Percentiles rank a stretch among this genome's conserved stretches.
These are phyloP conservation scores for Ustilago lituana DNA, from an alignment of 1,284 basidiomycete species.

Conservation along the genomic window DNA sequence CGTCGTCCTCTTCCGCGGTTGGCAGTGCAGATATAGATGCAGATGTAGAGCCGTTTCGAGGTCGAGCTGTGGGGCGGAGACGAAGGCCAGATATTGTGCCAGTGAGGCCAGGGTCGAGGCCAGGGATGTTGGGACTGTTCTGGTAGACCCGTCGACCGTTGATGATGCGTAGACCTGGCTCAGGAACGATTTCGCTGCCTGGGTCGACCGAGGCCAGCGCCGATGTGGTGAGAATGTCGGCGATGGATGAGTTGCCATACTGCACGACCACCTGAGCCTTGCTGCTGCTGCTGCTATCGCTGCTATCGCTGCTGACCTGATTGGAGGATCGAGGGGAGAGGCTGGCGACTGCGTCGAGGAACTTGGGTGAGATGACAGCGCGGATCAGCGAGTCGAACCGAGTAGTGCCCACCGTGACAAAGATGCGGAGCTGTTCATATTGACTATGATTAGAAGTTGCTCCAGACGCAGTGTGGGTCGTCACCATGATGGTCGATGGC, in stretches of 20 bases:
- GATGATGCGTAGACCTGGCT: conserved; percentile 43
- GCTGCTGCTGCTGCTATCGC: background rate
- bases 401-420: conserved; percentile 60
- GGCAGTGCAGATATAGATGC: no score
- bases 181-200: conserved; percentile 39
- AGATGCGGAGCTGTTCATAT: conserved; percentile 39
- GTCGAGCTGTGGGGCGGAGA: conserved; percentile 3
- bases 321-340: conserved; percentile 9
- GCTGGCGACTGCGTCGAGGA: conserved; percentile 27
- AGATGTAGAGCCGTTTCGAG: no score
- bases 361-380: conserved; percentile 30
- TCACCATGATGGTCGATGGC: conserved; percentile 7
- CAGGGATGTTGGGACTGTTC: conserved; percentile 14
- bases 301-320: no score
- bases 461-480: background rate
- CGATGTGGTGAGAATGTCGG: conserved; percentile 29
- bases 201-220: conserved; percentile 28
- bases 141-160: conserved; percentile 45
- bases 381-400: conserved; percentile 55
- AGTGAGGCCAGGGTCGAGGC: conserved; percentile 41
- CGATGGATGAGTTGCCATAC: conserved; percentile 45
- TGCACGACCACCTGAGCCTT: conserved; percentile 14
- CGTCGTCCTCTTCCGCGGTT: background rate
- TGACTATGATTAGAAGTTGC: background rate
- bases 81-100: conserved; percentile 35